Evolutionary conservation across 441 rosid genomes (phyloP), one percentile per base, ranked within the genome.

Genomic region (Gossypium lobatum): DNA sequence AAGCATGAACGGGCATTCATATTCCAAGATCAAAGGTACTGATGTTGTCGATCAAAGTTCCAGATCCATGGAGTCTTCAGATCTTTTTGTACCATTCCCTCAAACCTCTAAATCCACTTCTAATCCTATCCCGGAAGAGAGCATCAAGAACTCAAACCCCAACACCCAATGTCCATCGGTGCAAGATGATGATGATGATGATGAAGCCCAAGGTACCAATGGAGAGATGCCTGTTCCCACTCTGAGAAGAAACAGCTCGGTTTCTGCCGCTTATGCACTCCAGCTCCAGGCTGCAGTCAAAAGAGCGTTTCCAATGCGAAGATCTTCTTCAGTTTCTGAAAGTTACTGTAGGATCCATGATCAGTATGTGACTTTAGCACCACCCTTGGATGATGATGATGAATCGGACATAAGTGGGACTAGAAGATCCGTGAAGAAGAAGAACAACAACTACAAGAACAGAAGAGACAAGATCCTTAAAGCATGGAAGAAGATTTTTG

Each of bases 291-390:
- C 83, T 59, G 76, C 89, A 1, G 80, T 87, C 42, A 86, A 80
- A 74, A 84, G 85, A 53, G 92, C 85, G 25, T 82, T 91, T 75
- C 89, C 96, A 50, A 80, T 88, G 88, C 86, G 84, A 76, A 86
- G 95, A 83, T 92, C 97, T 52, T 83, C 91, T 0, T 94, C 97
- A 6, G 93, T 91, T 6, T 85, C 93, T 1, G 96, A 91, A 57
- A 89, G 93, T 60, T 88, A 94, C 57, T 76, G 92, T 45, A 85
- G 98, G 80, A 89, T 94, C 84, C 91, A 91, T 72, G 92, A 85
- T 79, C 95, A 86, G 77, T 75, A 95, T 73, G 77, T 80, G 55
- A 79, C 87, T 64, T 70, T 82, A 62, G 62, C 82, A 34, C 81
- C 88, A 20, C 84, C 86, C 31, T 72, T 64, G 18, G 85, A 73